phyloP scores from a whole-genome alignment of 2,329 filamentous ascomycete genomes.

The Xylariaceae sp. region DNA sequence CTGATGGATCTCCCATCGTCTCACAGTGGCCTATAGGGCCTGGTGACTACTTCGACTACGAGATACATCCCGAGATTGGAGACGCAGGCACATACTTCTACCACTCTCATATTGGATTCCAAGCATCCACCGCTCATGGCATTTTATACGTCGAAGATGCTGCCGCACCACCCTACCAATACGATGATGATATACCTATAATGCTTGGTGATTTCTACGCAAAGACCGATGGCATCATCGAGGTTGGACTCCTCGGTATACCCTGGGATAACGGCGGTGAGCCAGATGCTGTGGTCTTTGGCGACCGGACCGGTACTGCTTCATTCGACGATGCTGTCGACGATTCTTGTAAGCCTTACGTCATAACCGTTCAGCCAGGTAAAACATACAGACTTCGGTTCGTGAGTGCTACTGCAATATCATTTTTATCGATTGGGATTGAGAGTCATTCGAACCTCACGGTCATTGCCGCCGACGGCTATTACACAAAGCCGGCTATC shows the following conservation, averaged over 20 bases:
- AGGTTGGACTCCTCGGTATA: conserved; percentile 40
- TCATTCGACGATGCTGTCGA: conserved; percentile 30
- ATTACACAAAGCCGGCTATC: conserved; percentile 44
- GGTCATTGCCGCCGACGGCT: conserved; percentile 57
- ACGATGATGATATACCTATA: conserved; percentile 58
- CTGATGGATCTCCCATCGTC: conserved; percentile 57
- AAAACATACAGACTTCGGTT: conserved; percentile 60
- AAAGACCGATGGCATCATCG: conserved; percentile 47
- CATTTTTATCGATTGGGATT: conserved; percentile 49
- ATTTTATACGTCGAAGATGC: conserved; percentile 53
- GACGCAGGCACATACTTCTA: conserved; percentile 64
- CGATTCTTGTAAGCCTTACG: conserved; percentile 37
- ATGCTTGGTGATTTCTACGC: conserved; percentile 54
- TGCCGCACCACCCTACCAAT: conserved; percentile 47
- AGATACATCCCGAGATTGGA: conserved; percentile 47
- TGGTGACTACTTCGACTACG: conserved; percentile 62
- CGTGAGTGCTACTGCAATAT: conserved; percentile 53
- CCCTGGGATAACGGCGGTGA: conserved; percentile 59
- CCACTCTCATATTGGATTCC: conserved; percentile 62
- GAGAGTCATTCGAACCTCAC: conserved; percentile 52
- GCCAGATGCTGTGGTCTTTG: conserved; percentile 51
- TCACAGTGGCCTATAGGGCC: conserved; percentile 64
- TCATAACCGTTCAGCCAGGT: conserved; percentile 55
- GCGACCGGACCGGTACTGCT: conserved; percentile 45
- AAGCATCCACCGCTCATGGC: conserved; percentile 54